Evolutionary conservation across 2,329 filamentous ascomycete genomes (phyloP), one percentile per base, ranked within the genome.

Genomic region (Pseudocercospora musae): DNA sequence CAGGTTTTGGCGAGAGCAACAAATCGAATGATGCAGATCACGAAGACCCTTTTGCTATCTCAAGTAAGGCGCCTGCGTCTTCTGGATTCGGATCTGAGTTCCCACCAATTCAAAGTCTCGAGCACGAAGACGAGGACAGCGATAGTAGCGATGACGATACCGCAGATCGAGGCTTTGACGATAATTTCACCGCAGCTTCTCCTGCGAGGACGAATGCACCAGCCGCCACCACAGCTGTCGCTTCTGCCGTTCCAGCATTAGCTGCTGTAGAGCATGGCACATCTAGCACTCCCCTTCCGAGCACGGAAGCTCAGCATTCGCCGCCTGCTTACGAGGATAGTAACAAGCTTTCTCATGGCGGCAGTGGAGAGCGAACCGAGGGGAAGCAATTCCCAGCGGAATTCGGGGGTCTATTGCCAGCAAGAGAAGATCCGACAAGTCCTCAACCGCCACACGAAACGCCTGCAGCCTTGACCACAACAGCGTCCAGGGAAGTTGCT

Each of bases 61-160:
- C 81, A 80, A 64, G 79, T 79, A 58, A 81, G 80, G 62, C 66
- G 61, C 21, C 69, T 56, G 55, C 59, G 6, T 59, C 60, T 27
- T 73, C 66, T 72, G 74, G 74, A 31, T 69, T 69, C 69, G 63
- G 72, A 25, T 69, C 69, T 40, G 95, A 98, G 74, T 98, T 98
- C 73, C 95, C 95, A 31, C 95, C 94, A 0, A 96, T 98, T 63
- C 88, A 89, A n/a, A 91, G 94, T 74, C 79, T 97, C 62, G 89
- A 90, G 65, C 84, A 87, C 29, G 89, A 93, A 61, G 91, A 94
- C 23, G 89, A 96, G n/a, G 92, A 93, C 27, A 89, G 96, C 21
- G 93, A 90, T 27, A 58, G 58, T 27, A 92, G 96, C 63, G 77
- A 76, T 59, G 78, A 78, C 21, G 85, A 85, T 54, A 92, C 91